Evolutionary conservation across 805 yeast genomes (phyloP), one percentile per base, ranked within the genome.

Genomic region (Zygotorulaspora danielsina): DNA sequence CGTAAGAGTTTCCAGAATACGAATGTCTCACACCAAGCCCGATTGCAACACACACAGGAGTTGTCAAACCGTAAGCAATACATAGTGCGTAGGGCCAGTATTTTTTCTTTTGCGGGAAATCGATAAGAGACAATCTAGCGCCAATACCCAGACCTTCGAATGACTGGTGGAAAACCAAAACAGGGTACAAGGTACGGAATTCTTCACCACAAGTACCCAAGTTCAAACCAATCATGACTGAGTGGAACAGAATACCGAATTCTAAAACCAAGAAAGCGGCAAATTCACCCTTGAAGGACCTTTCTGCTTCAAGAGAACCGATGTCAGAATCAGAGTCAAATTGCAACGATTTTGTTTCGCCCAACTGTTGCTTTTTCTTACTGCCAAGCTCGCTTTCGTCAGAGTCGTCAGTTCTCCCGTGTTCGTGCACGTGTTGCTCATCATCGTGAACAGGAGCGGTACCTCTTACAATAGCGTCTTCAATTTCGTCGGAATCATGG

Each of bases 121-220:
- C 65, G 13, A 78, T 75, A 25, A 71, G 69, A 1, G 84, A 76
- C 34, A 80, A 61, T 57, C 93, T 72, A 8, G 89, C 71, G 21
- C 90, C 89, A 46, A 82, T 70, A 50, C 90, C 90, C 38, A 83
- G 69, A 47, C 90, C 90, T 66, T 83, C 90, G 54, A 83, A 84
- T 54, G 78, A 70, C 61, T 83, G 90, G 61, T 83, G 90, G 71
- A 82, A 83, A 4, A 79, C 76, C 28, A 76, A 47, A 6, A 82
- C 90, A 35, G 78, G 67, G 54, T 79, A 82, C 32, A 83, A 66
- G 4, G 84, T 71, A 31, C 64, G 67, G 57, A 80, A 82, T 53
- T 81, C 84, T 8, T 75, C 79, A 32, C 80, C 83, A 8, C 79
- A 58, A 15, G 78, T 74, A 6, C 84, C 84, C 45, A 82, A 64